phyloP scores from a whole-genome alignment of 1,139 yeast species.

The Lodderomyces margitis region DNA sequence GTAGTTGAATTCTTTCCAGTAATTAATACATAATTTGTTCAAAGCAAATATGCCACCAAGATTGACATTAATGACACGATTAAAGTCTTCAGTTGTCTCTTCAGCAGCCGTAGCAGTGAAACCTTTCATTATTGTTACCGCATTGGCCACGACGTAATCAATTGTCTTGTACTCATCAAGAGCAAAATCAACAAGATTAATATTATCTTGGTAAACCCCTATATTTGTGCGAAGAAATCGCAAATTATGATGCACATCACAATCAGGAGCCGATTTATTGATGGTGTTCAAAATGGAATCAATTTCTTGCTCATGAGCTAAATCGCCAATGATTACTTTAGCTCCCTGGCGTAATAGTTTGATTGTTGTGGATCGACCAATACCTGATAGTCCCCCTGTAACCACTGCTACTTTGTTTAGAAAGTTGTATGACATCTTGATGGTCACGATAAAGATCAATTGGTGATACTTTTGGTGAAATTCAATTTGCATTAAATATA shows the following conservation, averaged over 20 bases:
- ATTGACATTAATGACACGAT: slow-evolving; percentile 65
- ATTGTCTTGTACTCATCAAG: slow-evolving; percentile 59
- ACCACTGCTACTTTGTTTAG: slow-evolving; percentile 23
- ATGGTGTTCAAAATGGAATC: slow-evolving; percentile 11
- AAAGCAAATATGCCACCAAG: slow-evolving; percentile 74
- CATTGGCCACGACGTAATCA: slow-evolving; percentile 85
- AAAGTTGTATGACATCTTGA: slow-evolving; percentile 8
- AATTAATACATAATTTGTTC: slow-evolving; percentile 65
- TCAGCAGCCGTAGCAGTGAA: slow-evolving; percentile 64
- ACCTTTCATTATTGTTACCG: slow-evolving; percentile 71
- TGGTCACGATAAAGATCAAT: neutral
- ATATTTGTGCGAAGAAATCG: slow-evolving; percentile 35
- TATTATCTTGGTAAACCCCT: slow-evolving; percentile 46
- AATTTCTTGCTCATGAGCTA: slow-evolving; percentile 13
- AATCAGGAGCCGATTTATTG: slow-evolving; percentile 8
- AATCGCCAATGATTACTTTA: slow-evolving; percentile 20
- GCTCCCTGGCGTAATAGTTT: slow-evolving; percentile 21
- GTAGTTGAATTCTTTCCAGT: slow-evolving; percentile 66
- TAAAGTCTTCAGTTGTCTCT: slow-evolving; percentile 51
- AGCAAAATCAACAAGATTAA: slow-evolving; percentile 45
- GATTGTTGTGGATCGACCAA: slow-evolving; percentile 23
- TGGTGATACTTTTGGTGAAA: neutral
- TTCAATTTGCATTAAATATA: neutral
- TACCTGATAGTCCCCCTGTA: slow-evolving; percentile 32
- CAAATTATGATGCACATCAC: slow-evolving; percentile 8